Conservation (phyloP, 805 yeast genomes). For the Alloascoidea hylecoeti region DNA sequence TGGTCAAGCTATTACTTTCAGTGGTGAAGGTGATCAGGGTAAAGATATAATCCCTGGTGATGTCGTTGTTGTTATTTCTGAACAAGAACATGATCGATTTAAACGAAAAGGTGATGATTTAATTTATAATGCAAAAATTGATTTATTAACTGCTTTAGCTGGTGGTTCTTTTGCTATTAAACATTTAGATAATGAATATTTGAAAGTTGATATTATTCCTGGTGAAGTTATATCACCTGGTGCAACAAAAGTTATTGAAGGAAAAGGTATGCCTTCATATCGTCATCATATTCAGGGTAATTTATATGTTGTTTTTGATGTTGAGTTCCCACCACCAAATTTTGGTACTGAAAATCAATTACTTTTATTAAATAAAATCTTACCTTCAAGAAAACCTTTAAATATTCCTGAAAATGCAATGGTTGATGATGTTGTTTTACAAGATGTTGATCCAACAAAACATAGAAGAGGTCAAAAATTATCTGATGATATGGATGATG, state of each 20-base stretch:
- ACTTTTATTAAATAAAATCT: constrained; percentile 53
- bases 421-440: constrained; percentile 69
- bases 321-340: constrained; percentile 73
- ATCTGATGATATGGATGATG: constrained; percentile 28
- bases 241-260: constrained; percentile 63
- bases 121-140: constrained; percentile 73
- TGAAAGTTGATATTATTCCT: constrained; percentile 70
- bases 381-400: constrained; percentile 60
- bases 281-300: constrained; percentile 84
- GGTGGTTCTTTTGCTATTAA: constrained; percentile 87
- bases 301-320: constrained; percentile 70
- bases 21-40: constrained; percentile 96
- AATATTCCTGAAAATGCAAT: constrained; percentile 57
- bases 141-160: constrained; percentile 85
- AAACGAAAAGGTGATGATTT: constrained; percentile 85
- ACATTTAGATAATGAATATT: constrained; percentile 86
- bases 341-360: constrained; percentile 61
- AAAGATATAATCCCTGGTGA: constrained; percentile 95
- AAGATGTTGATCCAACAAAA: constrained; percentile 52
- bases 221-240: constrained; percentile 93
- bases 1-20: constrained; percentile 81
- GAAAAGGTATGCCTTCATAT: constrained; percentile 95
- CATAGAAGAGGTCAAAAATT: constrained; percentile 23
- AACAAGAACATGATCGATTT: constrained; percentile 74
- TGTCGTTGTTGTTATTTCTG: constrained; percentile 82